These are phyloP conservation scores for Fusarium musae DNA, from an alignment of 2,329 filamentous ascomycete genomes.

Conservation along the genomic window DNA sequence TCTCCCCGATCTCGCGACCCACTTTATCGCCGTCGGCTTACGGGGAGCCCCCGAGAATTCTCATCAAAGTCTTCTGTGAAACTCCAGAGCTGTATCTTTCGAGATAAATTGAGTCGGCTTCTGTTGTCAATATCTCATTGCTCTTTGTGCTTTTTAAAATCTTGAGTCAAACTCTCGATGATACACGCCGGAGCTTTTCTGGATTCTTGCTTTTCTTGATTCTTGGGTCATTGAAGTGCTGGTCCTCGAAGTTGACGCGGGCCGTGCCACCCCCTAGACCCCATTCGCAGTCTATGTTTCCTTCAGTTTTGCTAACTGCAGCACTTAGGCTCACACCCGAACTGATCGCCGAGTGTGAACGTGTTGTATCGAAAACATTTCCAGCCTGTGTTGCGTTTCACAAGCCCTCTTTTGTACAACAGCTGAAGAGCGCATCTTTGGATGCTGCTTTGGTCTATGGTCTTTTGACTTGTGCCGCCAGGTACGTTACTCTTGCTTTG, in stretches of 20 bases:
- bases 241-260: constrained; percentile 24
- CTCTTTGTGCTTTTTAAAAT: background rate
- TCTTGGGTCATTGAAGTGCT: background rate
- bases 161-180: background rate
- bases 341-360: constrained; percentile 68
- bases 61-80: background rate
- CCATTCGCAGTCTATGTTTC: constrained; percentile 14
- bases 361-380: constrained; percentile 69
- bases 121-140: background rate
- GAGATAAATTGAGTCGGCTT: background rate
- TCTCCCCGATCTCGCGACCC: constrained; percentile 33
- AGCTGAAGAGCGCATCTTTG: constrained; percentile 66
- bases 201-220: background rate
- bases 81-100: background rate
- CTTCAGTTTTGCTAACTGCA: constrained; percentile 40
- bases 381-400: constrained; percentile 72
- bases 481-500: constrained; percentile 57
- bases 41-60: constrained; percentile 38
- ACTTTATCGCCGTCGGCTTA: constrained; percentile 42
- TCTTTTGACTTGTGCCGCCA: constrained; percentile 66
- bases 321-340: constrained; percentile 63
- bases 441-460: constrained; percentile 68
- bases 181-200: background rate
- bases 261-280: constrained; percentile 39
- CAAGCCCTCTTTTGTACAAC: constrained; percentile 70